Base-by-base conservation (phyloP, 352 stramenopile species). In the Globisporangium heterothallicum region DNA sequence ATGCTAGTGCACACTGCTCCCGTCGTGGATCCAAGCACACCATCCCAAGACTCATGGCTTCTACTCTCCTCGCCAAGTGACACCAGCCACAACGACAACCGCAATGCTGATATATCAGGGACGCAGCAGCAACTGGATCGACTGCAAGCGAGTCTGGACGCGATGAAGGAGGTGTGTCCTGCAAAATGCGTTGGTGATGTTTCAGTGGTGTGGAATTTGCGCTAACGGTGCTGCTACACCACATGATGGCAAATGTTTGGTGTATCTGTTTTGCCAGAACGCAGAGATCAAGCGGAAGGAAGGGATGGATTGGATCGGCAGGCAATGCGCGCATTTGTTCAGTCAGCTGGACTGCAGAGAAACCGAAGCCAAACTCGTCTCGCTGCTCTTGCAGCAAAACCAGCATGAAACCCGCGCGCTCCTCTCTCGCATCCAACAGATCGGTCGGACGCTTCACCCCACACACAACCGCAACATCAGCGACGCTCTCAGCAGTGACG, bases 261-360 rank as follows among this genome's bases (percentile, higher is more conserved):
- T 36, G 30, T 36, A 36, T 16, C 16, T 36, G 30, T 8, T 9
- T 36, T 18, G 10, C 6, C 36, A 84, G 74, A 48, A 26, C 10
- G 71, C 69, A 0, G 71, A 84, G 34, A 18, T 7, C 3, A 66
- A 69, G 22, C 59, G 65, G 18, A 84, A 78, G 42, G 61, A 76
- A 7, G 57, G 56, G 9, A 79, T 84, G 69, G 49, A 69, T 27
- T 82, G 64, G 70, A 84, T 87, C 38, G 69, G 68, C 0, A 56
- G 66, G 5, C 73, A 85, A 46, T 87, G 76, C 21, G 73, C 69
- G 16, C 71, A 82, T 46, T 54, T 87, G 62, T 84, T 84, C 42
- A 70, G 61, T 14, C 76, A 85, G 29, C 53, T 87, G 4, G 76
- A 84, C 46, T 73, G 69, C 46, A 79, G 78, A 48, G 76, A 85